Evolutionary conservation across 2,329 filamentous ascomycete genomes (phyloP), one percentile per base, ranked within the genome.

Genomic region (Calonectria pseudoturangicola): DNA sequence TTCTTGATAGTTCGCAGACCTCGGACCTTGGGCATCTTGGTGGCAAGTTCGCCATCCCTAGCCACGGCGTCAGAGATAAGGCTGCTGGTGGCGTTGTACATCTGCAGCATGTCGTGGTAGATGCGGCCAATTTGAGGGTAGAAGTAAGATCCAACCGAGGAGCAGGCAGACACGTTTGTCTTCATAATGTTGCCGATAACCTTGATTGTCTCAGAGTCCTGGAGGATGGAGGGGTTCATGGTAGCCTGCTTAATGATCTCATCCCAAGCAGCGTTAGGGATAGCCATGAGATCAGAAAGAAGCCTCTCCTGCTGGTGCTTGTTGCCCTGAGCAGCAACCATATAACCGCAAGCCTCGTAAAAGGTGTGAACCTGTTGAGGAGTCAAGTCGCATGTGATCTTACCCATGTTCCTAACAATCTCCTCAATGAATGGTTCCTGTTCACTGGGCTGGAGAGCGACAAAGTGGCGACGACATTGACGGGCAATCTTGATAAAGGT

Each of bases 171-270:
- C 5, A 99, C 97, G 80, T 99, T 99, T 0, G 97, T 99, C 90
- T 99, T 99, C 97, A 99, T 99, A 83, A 99, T 98, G 86, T 99
- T 99, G 77, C 97, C 97, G 75, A 99, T 96, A 77, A 99, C 93
- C 88, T 99, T 99, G 87, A 99, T 98, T 0, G 96, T 98, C 79
- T 99, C 96, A 13, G 93, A 89, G 81, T 98, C 95, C 83, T 98
- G 95, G 15, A 99, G 89, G 77, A 97, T 95, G 27, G 92, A 90
- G 0, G 97, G 95, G 82, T 98, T 93, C 73, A 93, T 89, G 68
- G 95, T 97, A 28, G 97, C 97, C 81, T 94, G 91, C 78, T 92
- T 91, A 82, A 99, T 99, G 80, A 99, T 98, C 80, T 93, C 92
- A 82, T 98, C 96, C 97, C 97, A 99, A 25, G 97, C 97, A 45